Evolutionary conservation across 1,284 basidiomycete species (phyloP), one percentile per base, ranked within the genome.

Genomic region (Schizopora paradoxa): DNA sequence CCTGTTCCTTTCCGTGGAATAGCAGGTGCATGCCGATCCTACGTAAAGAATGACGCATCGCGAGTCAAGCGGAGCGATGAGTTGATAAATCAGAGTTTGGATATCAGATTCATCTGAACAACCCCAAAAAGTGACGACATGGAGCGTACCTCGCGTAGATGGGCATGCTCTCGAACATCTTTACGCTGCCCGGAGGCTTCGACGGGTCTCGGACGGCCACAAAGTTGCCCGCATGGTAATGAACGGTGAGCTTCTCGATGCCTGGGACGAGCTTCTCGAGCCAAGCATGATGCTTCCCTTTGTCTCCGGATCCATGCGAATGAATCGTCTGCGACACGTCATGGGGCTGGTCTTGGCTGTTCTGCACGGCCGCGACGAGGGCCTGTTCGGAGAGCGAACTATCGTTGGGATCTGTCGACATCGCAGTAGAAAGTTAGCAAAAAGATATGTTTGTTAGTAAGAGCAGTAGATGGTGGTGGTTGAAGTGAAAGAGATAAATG

Each of bases 131-230:
- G 7, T 4, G n/a, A n/a, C n/a, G n/a, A n/a, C n/a, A n/a, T n/a
- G n/a, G n/a, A n/a, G 54, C 61, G 43, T 47, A 73, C 65, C 72
- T 68, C 13, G 77, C 75, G 64, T 87, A 90, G 27, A 90, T 71
- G 1, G 86, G 86, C 87, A 91, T 91, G 44, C 74, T 77, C 65
- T 91, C 88, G 51, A 89, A 89, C 53, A 83, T 70, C 58, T 73
- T 72, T 60, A 80, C 70, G 2, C 74, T 46, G 13, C 49, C 49
- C 1, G 49, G 49, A 29, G 49, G 45, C 27, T 51, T 47, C 5
- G 33, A 75, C 0, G 78, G 75, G 6, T 65, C 63, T 14, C 86
- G 70, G 35, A 84, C 70, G 22, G 76, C 63, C 21, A 86, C 82
- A 58, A 68, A 87, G 62, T 87, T 86, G 3, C 84, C 84, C 36